These are phyloP conservation scores for Phycomyces nitens DNA, from an alignment of 192 early-diverging fungal genomes.

Conservation along the genomic window DNA sequence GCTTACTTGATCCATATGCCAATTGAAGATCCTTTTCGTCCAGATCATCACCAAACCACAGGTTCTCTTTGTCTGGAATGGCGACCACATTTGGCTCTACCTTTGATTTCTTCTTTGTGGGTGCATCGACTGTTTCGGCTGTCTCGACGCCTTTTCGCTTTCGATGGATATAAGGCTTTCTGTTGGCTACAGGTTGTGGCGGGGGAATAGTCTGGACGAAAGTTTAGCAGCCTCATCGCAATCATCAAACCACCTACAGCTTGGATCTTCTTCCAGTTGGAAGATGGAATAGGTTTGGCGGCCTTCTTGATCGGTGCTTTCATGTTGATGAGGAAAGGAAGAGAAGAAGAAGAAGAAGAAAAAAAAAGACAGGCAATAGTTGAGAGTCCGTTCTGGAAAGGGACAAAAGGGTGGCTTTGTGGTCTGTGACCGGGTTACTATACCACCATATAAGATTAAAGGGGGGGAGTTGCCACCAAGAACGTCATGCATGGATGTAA, in stretches of 20 bases:
- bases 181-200: constrained; percentile 24
- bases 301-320: constrained; percentile 2
- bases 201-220: constrained; percentile 18
- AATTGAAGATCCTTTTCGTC: constrained; percentile 43
- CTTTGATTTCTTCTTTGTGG: constrained; percentile 1
- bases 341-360: constrained; percentile 8
- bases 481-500: no score
- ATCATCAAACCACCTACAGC: no score
- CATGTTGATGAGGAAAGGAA: not conserved
- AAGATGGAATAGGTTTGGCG: constrained; percentile 38
- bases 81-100: not conserved
- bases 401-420: no score
- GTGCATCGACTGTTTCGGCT: constrained; percentile 10
- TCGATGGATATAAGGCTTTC: constrained; percentile 19
- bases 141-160: constrained; percentile 20
- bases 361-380: not conserved
- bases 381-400: no score
- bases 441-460: no score
- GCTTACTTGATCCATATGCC: constrained; percentile 40
- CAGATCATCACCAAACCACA: constrained; percentile 55
- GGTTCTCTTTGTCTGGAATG: constrained; percentile 37
- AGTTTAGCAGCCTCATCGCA: not conserved
- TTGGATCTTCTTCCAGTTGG: constrained; percentile 50
- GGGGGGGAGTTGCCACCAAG: no score
- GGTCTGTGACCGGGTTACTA: no score